These are phyloP conservation scores for Chalciporus sphaerocephalus DNA, from an alignment of 768 basidiomycete species.

Conservation along the genomic window DNA sequence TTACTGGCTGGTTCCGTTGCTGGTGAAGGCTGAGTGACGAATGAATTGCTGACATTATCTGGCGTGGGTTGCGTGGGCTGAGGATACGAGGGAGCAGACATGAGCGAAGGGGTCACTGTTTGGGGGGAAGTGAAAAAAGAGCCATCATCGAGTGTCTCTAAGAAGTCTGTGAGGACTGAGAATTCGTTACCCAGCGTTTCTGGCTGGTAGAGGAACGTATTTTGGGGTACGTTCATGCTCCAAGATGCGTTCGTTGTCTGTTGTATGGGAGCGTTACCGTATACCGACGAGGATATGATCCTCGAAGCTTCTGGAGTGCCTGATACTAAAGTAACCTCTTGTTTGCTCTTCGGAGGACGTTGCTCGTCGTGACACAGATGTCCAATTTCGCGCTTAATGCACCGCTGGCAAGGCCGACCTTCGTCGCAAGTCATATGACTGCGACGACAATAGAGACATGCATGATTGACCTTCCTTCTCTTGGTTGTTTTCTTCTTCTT, in stretches of 20 bases:
- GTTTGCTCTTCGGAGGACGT: slow-evolving; percentile 48
- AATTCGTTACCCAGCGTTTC: slow-evolving; percentile 80
- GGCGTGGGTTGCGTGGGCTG: slow-evolving; percentile 7
- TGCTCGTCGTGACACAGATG: slow-evolving; percentile 91
- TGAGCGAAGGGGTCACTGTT: slow-evolving; percentile 46
- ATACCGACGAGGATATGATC: slow-evolving; percentile 27
- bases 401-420: slow-evolving; percentile 86
- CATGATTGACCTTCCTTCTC: slow-evolving; percentile 85
- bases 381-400: slow-evolving; percentile 94
- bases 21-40: slow-evolving; percentile 12
- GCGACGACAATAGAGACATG: slow-evolving; percentile 87
- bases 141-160: slow-evolving; percentile 82
- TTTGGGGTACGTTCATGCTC: slow-evolving; percentile 49
- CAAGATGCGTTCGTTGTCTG: slow-evolving; percentile 41
- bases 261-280: slow-evolving; percentile 16
- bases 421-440: slow-evolving; percentile 94
- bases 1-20: slow-evolving; percentile 21
- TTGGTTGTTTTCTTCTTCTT: slow-evolving; percentile 50
- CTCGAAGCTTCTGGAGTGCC: slow-evolving; percentile 33
- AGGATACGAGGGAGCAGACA: slow-evolving; percentile 38
- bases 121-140: slow-evolving; percentile 67
- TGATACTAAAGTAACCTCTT: slow-evolving; percentile 28
- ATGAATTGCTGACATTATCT: slow-evolving; percentile 12
- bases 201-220: slow-evolving; percentile 62
- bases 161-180: slow-evolving; percentile 82